Percentiles rank a stretch among this genome's conserved stretches.
Evolutionary conservation across 2,329 filamentous ascomycete genomes (phyloP).

Genomic region (Xylariomycetidae sp.): DNA sequence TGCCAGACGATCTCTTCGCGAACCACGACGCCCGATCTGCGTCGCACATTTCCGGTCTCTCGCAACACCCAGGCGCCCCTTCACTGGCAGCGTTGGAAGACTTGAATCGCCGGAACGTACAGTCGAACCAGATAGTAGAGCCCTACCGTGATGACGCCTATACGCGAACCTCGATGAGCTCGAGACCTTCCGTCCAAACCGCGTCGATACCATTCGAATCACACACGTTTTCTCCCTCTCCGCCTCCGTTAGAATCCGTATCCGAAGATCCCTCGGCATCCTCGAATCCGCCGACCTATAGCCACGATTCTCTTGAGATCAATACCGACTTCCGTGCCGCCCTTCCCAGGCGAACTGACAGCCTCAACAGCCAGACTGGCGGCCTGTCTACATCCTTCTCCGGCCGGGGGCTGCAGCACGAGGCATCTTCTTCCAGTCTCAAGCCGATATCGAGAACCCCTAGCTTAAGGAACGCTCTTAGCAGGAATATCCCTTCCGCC

Average conservation of each 20-base stretch:
- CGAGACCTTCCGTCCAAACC: conserved; percentile 14
- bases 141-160: conserved; percentile 10
- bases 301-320: conserved; percentile 28
- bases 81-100: conserved; percentile 17
- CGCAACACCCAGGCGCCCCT: conserved; percentile 13
- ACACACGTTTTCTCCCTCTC: conserved; percentile 34
- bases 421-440: conserved; percentile 39
- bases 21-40: conserved; percentile 13
- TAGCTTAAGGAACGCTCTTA: conserved; percentile 52
- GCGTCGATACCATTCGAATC: conserved; percentile 29
- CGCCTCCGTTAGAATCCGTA: conserved; percentile 19
- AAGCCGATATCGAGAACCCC: conserved; percentile 52
- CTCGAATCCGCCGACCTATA: conserved; percentile 12
- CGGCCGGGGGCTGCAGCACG: conserved; percentile 30
- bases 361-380: conserved; percentile 30
- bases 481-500: conserved; percentile 47
- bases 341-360: conserved; percentile 24
- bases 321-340: conserved; percentile 30
- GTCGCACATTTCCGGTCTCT: conserved; percentile 9
- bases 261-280: conserved; percentile 11
- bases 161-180: conserved; percentile 9
- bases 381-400: conserved; percentile 25
- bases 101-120: conserved; percentile 21
- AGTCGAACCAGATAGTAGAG: conserved; percentile 18
- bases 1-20: conserved; percentile 19